Base-by-base conservation (phyloP, 495 filamentous ascomycete genomes). In the Recurvomyces mirabilis region DNA sequence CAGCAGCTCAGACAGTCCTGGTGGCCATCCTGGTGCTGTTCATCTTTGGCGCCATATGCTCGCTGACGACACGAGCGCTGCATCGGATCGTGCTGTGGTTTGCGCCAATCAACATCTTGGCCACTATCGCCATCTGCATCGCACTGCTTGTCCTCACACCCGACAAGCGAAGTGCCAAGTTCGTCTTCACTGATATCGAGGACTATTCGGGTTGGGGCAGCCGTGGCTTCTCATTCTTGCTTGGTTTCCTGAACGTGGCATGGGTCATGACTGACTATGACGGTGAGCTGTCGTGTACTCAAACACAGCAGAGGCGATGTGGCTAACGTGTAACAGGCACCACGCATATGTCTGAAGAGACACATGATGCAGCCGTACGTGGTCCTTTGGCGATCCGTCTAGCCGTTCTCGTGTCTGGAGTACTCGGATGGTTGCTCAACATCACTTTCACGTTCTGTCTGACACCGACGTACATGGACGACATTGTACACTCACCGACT, bases 261-360 rank as follows among this genome's bases (percentile, higher is more conserved):
- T 84, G 79, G 79, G 79, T 74, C 10, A 82, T 84, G 79, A 84
- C 79, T 13, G 79, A 84, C 53, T 84, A 84, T 49, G 79, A 83
- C 53, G 79, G 75, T 21, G 9, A 9, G 9, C 26, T n/a, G 9
- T 9, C 26, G 9, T n/a, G 26, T 30, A 9, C 9, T 30, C 9
- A 30, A n/a, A 30, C 9, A 30, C n/a, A n/a, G n/a, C n/a, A n/a
- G n/a, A n/a, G n/a, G n/a, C n/a, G n/a, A n/a, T 30, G n/a, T 30
- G 9, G 26, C 26, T 30, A 30, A 30, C 26, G 9, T 9, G 9
- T 9, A 30, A n/a, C 26, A 30, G 34, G 15, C 23, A 20, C 15
- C 20, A 84, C 79, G 0, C 79, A 84, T 49, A 82, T 84, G 75
- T 81, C 78, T 3, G 79, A 84, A 61, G 79, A 84, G 60, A 82